Conservation (phyloP, 768 basidiomycete genomes). For the Boletus subcaerulescens region DNA sequence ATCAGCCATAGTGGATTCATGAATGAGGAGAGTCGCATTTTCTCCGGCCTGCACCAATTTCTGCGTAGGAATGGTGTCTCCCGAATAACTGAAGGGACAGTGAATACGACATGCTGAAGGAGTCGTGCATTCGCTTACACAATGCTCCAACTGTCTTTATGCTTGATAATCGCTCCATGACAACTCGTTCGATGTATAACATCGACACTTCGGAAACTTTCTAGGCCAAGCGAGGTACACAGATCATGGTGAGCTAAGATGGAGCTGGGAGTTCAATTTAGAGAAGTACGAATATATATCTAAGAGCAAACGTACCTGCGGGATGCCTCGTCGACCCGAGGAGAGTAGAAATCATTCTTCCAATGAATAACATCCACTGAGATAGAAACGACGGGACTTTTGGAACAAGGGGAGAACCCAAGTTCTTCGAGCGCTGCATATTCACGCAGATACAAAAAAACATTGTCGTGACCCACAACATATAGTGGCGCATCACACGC, state of each 20-base stretch:
- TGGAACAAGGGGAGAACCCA: constrained; percentile 50
- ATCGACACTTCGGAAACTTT: constrained; percentile 62
- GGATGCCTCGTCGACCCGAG: constrained; percentile 1
- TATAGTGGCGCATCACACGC: constrained; percentile 63
- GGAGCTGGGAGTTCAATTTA: constrained; percentile 38
- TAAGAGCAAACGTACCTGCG: constrained; percentile 3
- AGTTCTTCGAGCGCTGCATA: constrained; percentile 67
- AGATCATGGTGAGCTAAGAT: constrained; percentile 40
- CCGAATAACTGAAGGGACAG: constrained; percentile 67
- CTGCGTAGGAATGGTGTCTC: constrained; percentile 80
- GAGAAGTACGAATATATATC: background rate
- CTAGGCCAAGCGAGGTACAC: constrained; percentile 53
- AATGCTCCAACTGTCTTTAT: constrained; percentile 53
- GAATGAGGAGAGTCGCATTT: constrained; percentile 79
- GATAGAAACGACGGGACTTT: constrained; percentile 53
- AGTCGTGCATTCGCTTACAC: constrained; percentile 28
- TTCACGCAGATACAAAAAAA: constrained; percentile 72
- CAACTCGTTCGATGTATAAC: constrained; percentile 72
- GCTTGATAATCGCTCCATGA: constrained; percentile 68
- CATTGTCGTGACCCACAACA: constrained; percentile 56
- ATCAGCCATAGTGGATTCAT: constrained; percentile 92
- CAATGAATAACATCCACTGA: constrained; percentile 56
- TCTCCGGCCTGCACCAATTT: constrained; percentile 62
- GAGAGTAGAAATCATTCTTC: constrained; percentile 37
- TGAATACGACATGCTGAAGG: background rate